A percentile compares a stretch with the other conserved stretches of the same genome.
phyloP scores from a whole-genome alignment of 441 rosid species.

The Erodium moschatum region DNA sequence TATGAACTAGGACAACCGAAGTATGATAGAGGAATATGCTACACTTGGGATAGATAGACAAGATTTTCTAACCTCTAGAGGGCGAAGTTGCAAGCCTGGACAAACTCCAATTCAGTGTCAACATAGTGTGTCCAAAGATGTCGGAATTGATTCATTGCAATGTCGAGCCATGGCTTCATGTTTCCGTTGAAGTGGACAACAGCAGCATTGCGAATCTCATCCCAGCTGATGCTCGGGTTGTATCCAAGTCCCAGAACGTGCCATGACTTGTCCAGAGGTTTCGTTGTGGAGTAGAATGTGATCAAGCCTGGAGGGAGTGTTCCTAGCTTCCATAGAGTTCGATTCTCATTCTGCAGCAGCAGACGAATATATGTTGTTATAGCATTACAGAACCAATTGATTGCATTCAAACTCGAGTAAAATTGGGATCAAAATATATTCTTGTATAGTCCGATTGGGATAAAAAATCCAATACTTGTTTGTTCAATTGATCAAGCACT shows the following conservation, averaged over 20 bases:
- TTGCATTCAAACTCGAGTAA: not conserved
- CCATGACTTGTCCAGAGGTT: conserved; percentile 80
- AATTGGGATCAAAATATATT: too few relatives aligned
- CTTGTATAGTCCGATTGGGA: too few relatives aligned
- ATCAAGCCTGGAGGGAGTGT: conserved; percentile 76
- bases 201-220: conserved; percentile 66
- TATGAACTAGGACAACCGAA: not conserved
- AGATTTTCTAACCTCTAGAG: conserved; percentile 27
- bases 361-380: not conserved
- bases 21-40: conserved; percentile 6
- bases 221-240: conserved; percentile 72
- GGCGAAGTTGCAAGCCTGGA: conserved; percentile 87
- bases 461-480: too few relatives aligned
- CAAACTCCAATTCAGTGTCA: conserved; percentile 87
- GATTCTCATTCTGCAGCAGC: conserved; percentile 45
- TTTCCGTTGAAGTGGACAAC: conserved; percentile 86
- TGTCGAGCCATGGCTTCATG: conserved; percentile 95
- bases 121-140: conserved; percentile 77
- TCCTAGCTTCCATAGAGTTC: conserved; percentile 59
- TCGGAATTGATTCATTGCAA: conserved; percentile 77
- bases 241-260: conserved; percentile 80
- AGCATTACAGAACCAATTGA: not conserved
- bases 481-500: too few relatives aligned
- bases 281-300: conserved; percentile 69
- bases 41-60: not conserved